phyloP scores from a whole-genome alignment of 768 basidiomycete species.

The Hypholoma fasciculare region DNA sequence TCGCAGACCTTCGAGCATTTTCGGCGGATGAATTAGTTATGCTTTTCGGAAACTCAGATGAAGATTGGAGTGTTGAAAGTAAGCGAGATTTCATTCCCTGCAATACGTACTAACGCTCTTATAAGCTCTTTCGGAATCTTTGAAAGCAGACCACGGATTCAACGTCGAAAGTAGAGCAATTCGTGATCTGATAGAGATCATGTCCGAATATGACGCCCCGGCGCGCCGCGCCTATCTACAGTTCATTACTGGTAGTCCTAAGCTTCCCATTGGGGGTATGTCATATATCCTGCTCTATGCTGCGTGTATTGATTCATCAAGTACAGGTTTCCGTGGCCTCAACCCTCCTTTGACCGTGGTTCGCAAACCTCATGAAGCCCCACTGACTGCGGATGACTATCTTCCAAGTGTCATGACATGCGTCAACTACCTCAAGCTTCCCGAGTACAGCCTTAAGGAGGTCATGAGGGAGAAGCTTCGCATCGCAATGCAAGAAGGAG shows the following conservation, averaged over 20 bases:
- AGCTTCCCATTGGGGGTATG: slow-evolving; percentile 92
- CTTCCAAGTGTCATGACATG: slow-evolving; percentile 99
- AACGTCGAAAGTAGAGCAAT: slow-evolving; percentile 93
- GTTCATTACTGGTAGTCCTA: slow-evolving; percentile 97
- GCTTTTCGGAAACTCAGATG: slow-evolving; percentile 95
- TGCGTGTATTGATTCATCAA: not conserved
- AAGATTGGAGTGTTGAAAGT: slow-evolving; percentile 96
- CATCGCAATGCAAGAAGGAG: slow-evolving; percentile 89
- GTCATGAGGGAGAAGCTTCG: slow-evolving; percentile 83
- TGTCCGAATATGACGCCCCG: slow-evolving; percentile 74
- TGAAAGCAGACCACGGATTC: slow-evolving; percentile 99
- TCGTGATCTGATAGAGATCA: slow-evolving; percentile 81
- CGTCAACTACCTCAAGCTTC: slow-evolving; percentile 94
- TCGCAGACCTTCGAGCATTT: slow-evolving; percentile 88
- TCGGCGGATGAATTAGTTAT: slow-evolving; percentile 94
- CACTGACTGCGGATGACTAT: slow-evolving; percentile 90
- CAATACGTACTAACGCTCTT: slow-evolving; percentile 11
- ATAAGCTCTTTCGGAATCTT: slow-evolving; percentile 79
- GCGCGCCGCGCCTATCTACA: slow-evolving; percentile 88
- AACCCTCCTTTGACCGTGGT: slow-evolving; percentile 96
- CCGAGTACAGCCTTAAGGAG: slow-evolving; percentile 88
- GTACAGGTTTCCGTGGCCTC: slow-evolving; percentile 86
- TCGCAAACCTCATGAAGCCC: slow-evolving; percentile 92
- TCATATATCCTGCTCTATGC: slow-evolving; percentile 6
- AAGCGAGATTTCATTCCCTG: slow-evolving; percentile 25